These are phyloP conservation scores for Aspergillus sp. DNA, from an alignment of 2,329 filamentous ascomycete genomes.

Conservation along the genomic window DNA sequence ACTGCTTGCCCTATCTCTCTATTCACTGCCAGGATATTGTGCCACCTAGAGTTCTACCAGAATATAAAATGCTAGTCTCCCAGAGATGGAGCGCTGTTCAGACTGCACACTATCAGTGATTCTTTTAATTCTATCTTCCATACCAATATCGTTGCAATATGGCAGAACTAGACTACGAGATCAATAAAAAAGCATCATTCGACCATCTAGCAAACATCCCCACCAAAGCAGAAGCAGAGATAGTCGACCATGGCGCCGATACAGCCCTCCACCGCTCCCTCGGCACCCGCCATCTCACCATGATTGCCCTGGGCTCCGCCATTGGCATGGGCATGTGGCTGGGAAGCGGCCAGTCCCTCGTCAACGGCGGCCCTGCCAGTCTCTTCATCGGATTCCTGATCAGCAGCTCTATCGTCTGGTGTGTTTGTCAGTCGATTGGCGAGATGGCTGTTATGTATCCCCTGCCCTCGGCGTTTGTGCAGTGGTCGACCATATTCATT, in stretches of 20 bases:
- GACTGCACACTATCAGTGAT: too few species aligned
- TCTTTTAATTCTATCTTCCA: too few species aligned
- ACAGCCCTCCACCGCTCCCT: conserved; percentile 40
- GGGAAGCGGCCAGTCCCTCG: conserved; percentile 45
- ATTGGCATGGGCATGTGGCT: conserved; percentile 52
- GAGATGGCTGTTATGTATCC: conserved; percentile 51
- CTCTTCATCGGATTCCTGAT: conserved; percentile 49
- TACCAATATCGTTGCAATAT: too few species aligned
- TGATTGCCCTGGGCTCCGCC: conserved; percentile 41
- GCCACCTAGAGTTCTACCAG: too few species aligned
- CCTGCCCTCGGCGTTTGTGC: conserved; percentile 48
- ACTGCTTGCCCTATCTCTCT: too few species aligned
- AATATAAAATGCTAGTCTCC: too few species aligned
- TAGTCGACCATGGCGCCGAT: conserved; percentile 25
- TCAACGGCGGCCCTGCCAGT: conserved; percentile 44
- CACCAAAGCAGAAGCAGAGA: too few species aligned
- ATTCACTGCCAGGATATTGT: too few species aligned
- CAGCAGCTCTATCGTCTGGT: conserved; percentile 42
- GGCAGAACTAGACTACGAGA: too few species aligned
- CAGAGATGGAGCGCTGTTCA: too few species aligned
- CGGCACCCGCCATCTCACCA: conserved; percentile 42
- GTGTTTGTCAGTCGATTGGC: conserved; percentile 48
- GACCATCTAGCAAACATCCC: too few species aligned
- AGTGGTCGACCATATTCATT: conserved; percentile 50
- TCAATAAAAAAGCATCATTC: too few species aligned